Base-by-base conservation (phyloP, 2,329 filamentous ascomycete genomes). In the Exophiala bonariae region DNA sequence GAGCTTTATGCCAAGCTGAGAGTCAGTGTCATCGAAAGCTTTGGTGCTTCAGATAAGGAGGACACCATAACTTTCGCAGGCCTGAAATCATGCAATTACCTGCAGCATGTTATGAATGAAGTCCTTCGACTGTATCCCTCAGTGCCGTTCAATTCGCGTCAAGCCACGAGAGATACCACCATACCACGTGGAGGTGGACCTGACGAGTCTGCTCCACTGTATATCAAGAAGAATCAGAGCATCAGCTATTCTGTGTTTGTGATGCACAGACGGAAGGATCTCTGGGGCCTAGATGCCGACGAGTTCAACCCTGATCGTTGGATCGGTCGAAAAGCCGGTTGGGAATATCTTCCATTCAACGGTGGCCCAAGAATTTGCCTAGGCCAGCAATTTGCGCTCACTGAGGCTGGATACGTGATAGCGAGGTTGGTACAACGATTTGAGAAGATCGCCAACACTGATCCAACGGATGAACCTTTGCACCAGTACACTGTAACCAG, bases 251-350 rank as follows among this genome's bases (percentile, higher is more conserved):
- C 76, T 37, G 76, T 85, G 0, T 77, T 89, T 44, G 68, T 80
- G 4, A 87, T 92, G 85, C 89, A 95, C 62, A 81, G 87, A 1
- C 80, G 86, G 11, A 65, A 63, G 32, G 75, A 78, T 33, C 60
- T 72, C 46, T 78, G 68, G 63, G 75, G 74, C 3, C 43, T 60
- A 0, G 74, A 78, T 43, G 73, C 71, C 2, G 66, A 72, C 19
- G 72, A 71, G 28, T 89, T 82, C 67, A 74, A 72, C 49, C 86
- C 86, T 1, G 84, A 87, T 34, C 75, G 86, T 44, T 89, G 85
- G 86, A 68, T 84, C 56, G 85, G 1, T 83, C 86, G 32, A 73
- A 86, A 19, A 86, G 87, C 60, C 88, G 86, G 66, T 81, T 89
- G 48, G 48, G 86, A 2, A 47, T 64, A 55, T 50, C 52, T 57